phyloP scores from a whole-genome alignment of 345 rosid genomes.

The Citrus maxima region DNA sequence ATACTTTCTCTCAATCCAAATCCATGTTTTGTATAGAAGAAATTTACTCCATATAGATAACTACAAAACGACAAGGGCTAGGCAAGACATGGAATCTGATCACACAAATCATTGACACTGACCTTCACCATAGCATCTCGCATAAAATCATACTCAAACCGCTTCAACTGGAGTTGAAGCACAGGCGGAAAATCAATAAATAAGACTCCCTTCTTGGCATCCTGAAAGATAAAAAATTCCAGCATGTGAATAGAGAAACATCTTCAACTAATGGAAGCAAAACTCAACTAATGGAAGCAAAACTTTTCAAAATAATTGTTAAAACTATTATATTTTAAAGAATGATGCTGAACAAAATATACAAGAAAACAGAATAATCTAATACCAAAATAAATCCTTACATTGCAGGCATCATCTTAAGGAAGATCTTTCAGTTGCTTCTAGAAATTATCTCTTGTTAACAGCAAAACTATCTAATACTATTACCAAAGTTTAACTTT shows the following conservation, averaged over 20 bases:
- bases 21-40: neutral
- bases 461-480: neutral
- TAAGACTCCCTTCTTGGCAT: constrained; percentile 93
- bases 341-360: neutral
- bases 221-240: constrained; percentile 43
- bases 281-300: neutral
- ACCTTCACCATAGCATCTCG: constrained; percentile 99
- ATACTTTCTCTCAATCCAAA: neutral
- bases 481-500: neutral
- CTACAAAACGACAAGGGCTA: neutral
- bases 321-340: neutral
- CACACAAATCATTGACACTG: constrained; percentile 19
- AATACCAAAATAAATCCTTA: neutral
- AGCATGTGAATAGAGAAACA: neutral
- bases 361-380: neutral
- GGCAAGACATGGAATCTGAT: constrained; percentile 2
- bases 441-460: neutral
- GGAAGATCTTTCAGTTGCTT: constrained; percentile 3
- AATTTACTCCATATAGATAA: neutral
- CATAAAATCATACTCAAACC: constrained; percentile 97
- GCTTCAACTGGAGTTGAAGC: constrained; percentile 93
- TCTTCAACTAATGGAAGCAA: neutral
- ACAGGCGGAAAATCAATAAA: constrained; percentile 97
- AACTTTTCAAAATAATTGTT: neutral
- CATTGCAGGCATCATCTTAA: neutral